Percentiles rank a stretch among this genome's conserved stretches.
phyloP scores from a whole-genome alignment of 192 early-diverging fungal species.

The Coemansia sp. region DNA sequence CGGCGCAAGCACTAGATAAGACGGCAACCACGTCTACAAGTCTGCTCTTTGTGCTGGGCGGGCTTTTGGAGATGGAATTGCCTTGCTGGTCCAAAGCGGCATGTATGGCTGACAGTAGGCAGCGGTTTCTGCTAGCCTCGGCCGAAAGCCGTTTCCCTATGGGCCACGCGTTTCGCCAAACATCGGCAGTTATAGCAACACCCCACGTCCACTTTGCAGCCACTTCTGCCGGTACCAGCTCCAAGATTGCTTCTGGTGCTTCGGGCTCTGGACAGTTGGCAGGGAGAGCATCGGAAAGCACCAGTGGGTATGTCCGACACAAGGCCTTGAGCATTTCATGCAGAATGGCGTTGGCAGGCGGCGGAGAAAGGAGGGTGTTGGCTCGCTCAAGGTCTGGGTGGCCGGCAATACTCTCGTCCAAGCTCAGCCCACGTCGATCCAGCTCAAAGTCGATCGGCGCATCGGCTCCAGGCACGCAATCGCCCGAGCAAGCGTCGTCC shows the following conservation, averaged over 20 bases:
- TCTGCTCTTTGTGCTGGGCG: neutral
- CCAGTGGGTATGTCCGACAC: slow-evolving; percentile 23
- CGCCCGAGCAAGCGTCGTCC: slow-evolving; percentile 68
- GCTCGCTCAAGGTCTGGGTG: neutral
- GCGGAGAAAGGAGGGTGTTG: neutral
- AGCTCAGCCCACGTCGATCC: slow-evolving; percentile 56
- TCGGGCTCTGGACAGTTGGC: neutral
- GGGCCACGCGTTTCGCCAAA: slow-evolving; percentile 29
- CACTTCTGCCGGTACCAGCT: slow-evolving; percentile 8
- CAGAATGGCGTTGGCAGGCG: slow-evolving; percentile 10
- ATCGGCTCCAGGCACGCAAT: slow-evolving; percentile 70
- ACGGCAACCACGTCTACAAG: neutral
- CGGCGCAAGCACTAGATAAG: neutral
- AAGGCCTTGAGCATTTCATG: slow-evolving; percentile 4
- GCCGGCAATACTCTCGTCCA: neutral
- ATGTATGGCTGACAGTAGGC: neutral
- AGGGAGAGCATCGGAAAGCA: slow-evolving; percentile 22
- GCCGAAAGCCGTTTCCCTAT: slow-evolving; percentile 34
- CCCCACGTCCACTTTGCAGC: slow-evolving; percentile 29
- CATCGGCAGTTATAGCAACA: slow-evolving; percentile 22
- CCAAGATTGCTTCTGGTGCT: slow-evolving; percentile 7
- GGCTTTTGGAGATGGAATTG: too few species aligned
- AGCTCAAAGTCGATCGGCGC: slow-evolving; percentile 76
- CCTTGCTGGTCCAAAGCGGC: neutral
- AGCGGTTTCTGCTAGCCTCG: slow-evolving; percentile 30